phyloP scores from a whole-genome alignment of 495 filamentous ascomycete genomes.

The Parmelia sp. region DNA sequence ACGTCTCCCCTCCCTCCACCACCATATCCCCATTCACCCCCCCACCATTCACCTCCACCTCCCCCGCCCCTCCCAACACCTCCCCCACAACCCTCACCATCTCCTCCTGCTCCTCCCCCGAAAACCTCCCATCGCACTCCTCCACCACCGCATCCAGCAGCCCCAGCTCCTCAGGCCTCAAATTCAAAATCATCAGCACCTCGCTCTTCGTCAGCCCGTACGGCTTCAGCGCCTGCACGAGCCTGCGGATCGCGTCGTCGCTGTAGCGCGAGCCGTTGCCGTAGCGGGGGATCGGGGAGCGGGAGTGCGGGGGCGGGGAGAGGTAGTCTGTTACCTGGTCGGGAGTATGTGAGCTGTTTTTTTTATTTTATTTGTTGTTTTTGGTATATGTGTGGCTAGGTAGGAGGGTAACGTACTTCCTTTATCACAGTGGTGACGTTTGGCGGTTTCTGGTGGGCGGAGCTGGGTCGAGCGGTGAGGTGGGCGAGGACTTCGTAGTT shows the following conservation, averaged over 20 bases:
- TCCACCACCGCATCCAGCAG: constrained; percentile 44
- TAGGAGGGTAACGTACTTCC: constrained; percentile 42
- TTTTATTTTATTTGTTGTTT: no score
- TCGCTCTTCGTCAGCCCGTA: constrained; percentile 57
- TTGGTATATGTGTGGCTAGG: no score
- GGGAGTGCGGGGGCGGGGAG: constrained; percentile 25
- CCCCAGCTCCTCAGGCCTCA: constrained; percentile 38
- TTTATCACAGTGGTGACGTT: constrained; percentile 48
- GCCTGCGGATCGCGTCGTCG: constrained; percentile 13
- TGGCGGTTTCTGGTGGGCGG: constrained; percentile 36
- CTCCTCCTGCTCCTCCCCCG: constrained; percentile 32
- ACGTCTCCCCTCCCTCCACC: background rate
- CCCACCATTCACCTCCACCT: constrained; percentile 14
- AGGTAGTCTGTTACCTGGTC: constrained; percentile 30
- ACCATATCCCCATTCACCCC: background rate
- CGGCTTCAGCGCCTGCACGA: constrained; percentile 35
- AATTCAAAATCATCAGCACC: constrained; percentile 58
- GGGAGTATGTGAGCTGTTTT: background rate
- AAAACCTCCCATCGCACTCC: constrained; percentile 43
- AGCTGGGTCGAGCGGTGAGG: constrained; percentile 34
- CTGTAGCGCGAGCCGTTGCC: constrained; percentile 10
- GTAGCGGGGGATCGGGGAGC: constrained; percentile 18
- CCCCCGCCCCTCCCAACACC: constrained; percentile 32
- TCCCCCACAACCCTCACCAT: constrained; percentile 36
- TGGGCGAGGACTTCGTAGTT: constrained; percentile 60